Conservation (phyloP, 1,139 yeast species). For the Suhomyces ambrosiae region DNA sequence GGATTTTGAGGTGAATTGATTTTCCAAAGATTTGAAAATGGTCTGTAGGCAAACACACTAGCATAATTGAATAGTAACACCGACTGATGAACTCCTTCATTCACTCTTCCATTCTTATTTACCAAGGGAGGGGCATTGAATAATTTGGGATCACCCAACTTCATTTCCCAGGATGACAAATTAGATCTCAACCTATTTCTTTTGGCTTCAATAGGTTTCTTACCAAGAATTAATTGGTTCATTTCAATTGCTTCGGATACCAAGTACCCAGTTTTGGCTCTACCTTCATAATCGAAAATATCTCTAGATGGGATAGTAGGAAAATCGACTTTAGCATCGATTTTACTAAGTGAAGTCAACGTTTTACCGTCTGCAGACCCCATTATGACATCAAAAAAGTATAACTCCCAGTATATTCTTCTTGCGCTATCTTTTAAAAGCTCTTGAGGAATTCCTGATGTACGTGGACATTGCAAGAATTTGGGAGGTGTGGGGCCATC, state of each 20-base stretch:
- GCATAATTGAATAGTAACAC: slow-evolving; percentile 49
- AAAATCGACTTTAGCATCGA: slow-evolving; percentile 33
- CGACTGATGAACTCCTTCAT: slow-evolving; percentile 55
- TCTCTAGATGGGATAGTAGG: slow-evolving; percentile 36
- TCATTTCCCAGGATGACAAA: slow-evolving; percentile 51
- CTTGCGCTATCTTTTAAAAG: slow-evolving; percentile 38
- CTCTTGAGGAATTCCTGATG: slow-evolving; percentile 17
- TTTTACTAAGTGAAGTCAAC: slow-evolving; percentile 37
- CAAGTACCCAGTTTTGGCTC: slow-evolving; percentile 49
- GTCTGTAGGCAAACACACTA: slow-evolving; percentile 52
- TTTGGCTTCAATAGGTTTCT: slow-evolving; percentile 35
- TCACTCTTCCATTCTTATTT: slow-evolving; percentile 42
- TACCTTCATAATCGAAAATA: slow-evolving; percentile 47
- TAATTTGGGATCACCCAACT: slow-evolving; percentile 43
- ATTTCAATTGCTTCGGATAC: slow-evolving; percentile 51
- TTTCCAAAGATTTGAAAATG: slow-evolving; percentile 53
- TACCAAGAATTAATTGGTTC: slow-evolving; percentile 44
- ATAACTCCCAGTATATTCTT: slow-evolving; percentile 51
- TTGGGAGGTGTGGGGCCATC: slow-evolving; percentile 22
- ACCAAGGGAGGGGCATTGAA: slow-evolving; percentile 45
- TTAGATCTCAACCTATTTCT: slow-evolving; percentile 41
- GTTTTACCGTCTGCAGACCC: slow-evolving; percentile 56
- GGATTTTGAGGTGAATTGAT: slow-evolving; percentile 47
- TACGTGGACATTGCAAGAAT: slow-evolving; percentile 18
- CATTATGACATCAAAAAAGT: slow-evolving; percentile 50